phyloP scores from a whole-genome alignment of 176 grass and related monocot genomes.

The Carex pumila region DNA sequence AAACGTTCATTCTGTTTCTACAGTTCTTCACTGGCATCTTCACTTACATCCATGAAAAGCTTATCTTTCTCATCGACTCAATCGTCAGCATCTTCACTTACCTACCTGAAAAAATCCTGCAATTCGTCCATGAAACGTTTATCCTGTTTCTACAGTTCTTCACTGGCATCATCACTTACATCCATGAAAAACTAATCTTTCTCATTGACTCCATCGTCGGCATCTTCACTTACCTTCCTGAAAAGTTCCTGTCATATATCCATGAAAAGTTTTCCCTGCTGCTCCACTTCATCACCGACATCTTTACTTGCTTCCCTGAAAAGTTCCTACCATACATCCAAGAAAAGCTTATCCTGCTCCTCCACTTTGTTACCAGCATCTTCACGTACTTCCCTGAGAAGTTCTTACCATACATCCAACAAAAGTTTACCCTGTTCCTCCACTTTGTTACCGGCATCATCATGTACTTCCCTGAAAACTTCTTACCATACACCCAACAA shows the following conservation, averaged over 20 bases:
- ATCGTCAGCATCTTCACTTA: not conserved
- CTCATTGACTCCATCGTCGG: not conserved
- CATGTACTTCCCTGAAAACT: not conserved
- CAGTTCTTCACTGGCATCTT: not conserved
- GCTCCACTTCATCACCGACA: not conserved
- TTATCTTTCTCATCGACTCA: not conserved
- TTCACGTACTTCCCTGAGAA: not conserved
- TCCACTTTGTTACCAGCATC: not conserved
- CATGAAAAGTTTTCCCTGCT: not conserved
- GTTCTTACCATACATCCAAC: not conserved
- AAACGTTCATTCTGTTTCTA: not conserved
- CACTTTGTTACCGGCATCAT: not conserved
- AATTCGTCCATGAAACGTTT: not conserved
- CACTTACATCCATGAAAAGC: not conserved
- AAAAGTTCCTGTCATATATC: not conserved
- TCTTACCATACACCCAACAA: not conserved
- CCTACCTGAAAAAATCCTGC: not conserved
- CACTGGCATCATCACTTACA: not conserved
- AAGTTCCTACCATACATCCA: not conserved
- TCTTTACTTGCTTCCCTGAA: not conserved
- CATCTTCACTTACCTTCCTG: not conserved
- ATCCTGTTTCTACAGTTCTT: not conserved
- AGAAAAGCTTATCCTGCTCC: not conserved
- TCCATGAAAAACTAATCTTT: not conserved
- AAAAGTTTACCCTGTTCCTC: not conserved